Conservation (phyloP, 495 filamentous ascomycete species). For the Penicillium antarcticum region DNA sequence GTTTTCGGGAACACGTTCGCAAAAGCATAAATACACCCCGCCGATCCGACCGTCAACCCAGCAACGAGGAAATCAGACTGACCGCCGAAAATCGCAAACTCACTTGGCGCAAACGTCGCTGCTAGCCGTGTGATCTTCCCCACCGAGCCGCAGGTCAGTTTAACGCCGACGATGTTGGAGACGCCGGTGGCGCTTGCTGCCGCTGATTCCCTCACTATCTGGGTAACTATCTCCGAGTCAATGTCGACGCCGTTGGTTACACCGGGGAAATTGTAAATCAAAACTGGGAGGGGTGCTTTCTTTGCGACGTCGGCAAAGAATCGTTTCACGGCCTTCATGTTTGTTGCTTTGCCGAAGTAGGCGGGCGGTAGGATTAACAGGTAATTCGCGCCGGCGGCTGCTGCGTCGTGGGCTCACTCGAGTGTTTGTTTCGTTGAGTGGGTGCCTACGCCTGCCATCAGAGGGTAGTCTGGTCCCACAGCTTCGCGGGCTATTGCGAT, state of each 20-base stretch:
- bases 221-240: constrained; percentile 56
- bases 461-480: constrained; percentile 48
- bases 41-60: constrained; percentile 51
- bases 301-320: constrained; percentile 61
- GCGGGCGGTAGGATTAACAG: constrained; percentile 59
- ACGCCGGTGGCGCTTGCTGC: constrained; percentile 38
- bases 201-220: constrained; percentile 41
- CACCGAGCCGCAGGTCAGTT: constrained; percentile 62
- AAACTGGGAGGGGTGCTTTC: constrained; percentile 50
- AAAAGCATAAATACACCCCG: constrained; percentile 66
- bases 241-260: constrained; percentile 71
- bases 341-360: constrained; percentile 63
- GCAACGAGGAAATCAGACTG: constrained; percentile 65
- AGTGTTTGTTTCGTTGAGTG: constrained; percentile 64
- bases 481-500: constrained; percentile 50
- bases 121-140: constrained; percentile 59
- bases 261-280: constrained; percentile 70
- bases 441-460: constrained; percentile 62
- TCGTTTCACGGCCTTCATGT: constrained; percentile 49
- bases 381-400: constrained; percentile 55
- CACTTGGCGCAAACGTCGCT: constrained; percentile 45
- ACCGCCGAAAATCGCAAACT: constrained; percentile 62
- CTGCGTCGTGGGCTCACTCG: constrained; percentile 56
- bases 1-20: constrained; percentile 63
- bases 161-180: constrained; percentile 55